These are phyloP conservation scores for Pseudocercospora musae DNA, from an alignment of 2,329 filamentous ascomycete species.

Conservation along the genomic window DNA sequence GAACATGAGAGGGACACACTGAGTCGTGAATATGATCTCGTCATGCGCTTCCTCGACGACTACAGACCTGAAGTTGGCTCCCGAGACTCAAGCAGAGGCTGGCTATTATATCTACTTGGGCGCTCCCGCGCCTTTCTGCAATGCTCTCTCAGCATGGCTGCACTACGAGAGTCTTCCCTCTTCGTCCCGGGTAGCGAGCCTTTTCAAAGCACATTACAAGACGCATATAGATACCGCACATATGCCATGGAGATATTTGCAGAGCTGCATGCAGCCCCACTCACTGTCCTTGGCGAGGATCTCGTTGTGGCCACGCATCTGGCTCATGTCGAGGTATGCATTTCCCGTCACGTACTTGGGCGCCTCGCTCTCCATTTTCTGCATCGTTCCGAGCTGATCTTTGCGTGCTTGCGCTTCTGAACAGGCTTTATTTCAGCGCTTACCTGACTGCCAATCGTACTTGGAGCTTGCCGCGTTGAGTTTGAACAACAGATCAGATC, in stretches of 20 bases:
- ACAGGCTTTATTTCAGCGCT: too few species aligned
- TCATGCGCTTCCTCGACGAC: too few species aligned
- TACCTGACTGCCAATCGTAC: too few species aligned
- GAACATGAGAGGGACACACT: too few species aligned
- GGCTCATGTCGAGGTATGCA: conserved; percentile 1
- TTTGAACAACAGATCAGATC: too few species aligned
- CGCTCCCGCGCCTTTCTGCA: not conserved
- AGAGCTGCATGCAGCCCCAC: not conserved
- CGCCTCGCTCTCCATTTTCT: too few species aligned
- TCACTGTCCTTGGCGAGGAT: not conserved
- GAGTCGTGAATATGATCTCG: too few species aligned
- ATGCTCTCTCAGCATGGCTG: conserved; percentile 1
- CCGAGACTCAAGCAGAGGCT: not conserved
- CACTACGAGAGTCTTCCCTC: not conserved
- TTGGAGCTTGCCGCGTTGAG: too few species aligned
- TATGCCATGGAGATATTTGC: too few species aligned
- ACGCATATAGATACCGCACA: not conserved
- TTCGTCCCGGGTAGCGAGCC: not conserved
- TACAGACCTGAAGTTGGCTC: too few species aligned
- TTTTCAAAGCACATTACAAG: not conserved
- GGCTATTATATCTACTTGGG: not conserved
- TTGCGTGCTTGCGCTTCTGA: too few species aligned
- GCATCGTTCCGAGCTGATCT: too few species aligned
- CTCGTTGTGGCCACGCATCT: not conserved
- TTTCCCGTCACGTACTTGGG: not conserved